Evolutionary conservation across 805 yeast genomes (phyloP).

Genomic region (Yamadazyma nakazawae): DNA sequence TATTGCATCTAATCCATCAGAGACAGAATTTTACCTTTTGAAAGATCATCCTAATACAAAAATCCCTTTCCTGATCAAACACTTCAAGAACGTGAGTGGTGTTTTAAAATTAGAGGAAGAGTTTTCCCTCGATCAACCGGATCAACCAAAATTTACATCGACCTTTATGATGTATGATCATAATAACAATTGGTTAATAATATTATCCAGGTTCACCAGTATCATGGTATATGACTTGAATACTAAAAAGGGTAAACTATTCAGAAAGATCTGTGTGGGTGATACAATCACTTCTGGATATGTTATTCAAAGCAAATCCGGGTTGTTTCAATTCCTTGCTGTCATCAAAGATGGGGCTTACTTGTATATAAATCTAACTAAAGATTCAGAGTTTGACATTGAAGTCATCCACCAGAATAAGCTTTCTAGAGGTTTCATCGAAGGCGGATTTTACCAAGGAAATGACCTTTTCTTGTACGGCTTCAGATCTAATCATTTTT

Average conservation of each 20-base stretch:
- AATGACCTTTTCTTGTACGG: constrained; percentile 63
- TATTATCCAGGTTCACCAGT: constrained; percentile 74
- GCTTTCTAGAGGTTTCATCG: constrained; percentile 73
- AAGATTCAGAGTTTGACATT: constrained; percentile 16
- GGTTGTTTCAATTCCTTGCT: constrained; percentile 31
- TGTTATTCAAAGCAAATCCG: constrained; percentile 23
- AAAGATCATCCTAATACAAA: constrained; percentile 68
- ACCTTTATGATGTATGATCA: constrained; percentile 52
- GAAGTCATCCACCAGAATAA: constrained; percentile 51
- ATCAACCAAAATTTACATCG: constrained; percentile 48
- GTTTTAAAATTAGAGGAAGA: constrained; percentile 25
- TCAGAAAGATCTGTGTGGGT: constrained; percentile 55
- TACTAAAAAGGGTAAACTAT: constrained; percentile 21
- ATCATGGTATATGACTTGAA: constrained; percentile 51
- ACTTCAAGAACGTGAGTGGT: constrained; percentile 22
- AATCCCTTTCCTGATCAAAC: constrained; percentile 47
- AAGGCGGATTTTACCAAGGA: constrained; percentile 55
- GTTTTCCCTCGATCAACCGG: constrained; percentile 34
- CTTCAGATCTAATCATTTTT: constrained; percentile 75
- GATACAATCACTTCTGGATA: constrained; percentile 64
- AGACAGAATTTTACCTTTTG: constrained; percentile 29
- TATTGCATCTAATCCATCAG: constrained; percentile 16
- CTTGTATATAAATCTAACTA: constrained; percentile 30
- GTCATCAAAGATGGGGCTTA: constrained; percentile 71
- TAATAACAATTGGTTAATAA: constrained; percentile 39